These are phyloP conservation scores for Lycium barbarum DNA, from an alignment of 257 asterid species.

Conservation along the genomic window DNA sequence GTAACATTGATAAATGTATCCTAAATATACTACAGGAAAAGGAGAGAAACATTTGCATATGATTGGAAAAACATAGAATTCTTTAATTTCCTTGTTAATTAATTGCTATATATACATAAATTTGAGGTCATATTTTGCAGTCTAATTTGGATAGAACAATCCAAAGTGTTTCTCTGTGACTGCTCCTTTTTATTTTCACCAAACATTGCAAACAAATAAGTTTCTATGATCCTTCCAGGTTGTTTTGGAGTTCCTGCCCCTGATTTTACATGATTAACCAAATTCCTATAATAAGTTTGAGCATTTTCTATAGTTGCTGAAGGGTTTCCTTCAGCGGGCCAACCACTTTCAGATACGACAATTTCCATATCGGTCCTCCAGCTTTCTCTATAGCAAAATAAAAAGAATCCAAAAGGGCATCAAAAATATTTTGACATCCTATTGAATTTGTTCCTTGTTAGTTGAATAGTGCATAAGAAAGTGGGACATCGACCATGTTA, in stretches of 20 bases:
- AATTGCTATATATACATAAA: no score
- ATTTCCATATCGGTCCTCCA: conserved; percentile 39
- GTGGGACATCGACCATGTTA: not conserved
- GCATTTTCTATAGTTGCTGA: conserved; percentile 36
- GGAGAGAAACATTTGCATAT: not conserved
- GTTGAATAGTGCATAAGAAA: conserved; percentile 37
- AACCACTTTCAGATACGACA: conserved; percentile 50
- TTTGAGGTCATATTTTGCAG: conserved; percentile 40
- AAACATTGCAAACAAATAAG: conserved; percentile 62
- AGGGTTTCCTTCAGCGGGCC: conserved; percentile 47
- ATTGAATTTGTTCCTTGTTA: conserved; percentile 26
- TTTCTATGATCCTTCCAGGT: conserved; percentile 44
- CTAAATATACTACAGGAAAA: no score
- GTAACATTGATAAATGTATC: no score
- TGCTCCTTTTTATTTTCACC: conserved; percentile 54
- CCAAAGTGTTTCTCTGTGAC: conserved; percentile 53
- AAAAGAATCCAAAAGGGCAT: conserved; percentile 44
- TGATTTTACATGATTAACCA: conserved; percentile 33
- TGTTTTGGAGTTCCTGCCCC: conserved; percentile 47
- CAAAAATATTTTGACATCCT: conserved; percentile 45
- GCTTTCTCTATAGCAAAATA: conserved; percentile 43
- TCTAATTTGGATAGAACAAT: conserved; percentile 43
- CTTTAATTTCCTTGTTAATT: no score
- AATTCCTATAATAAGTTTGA: conserved; percentile 25
- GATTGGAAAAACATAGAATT: no score